phyloP scores from a whole-genome alignment of 2,329 filamentous ascomycete genomes.

The Didymella lethalis region DNA sequence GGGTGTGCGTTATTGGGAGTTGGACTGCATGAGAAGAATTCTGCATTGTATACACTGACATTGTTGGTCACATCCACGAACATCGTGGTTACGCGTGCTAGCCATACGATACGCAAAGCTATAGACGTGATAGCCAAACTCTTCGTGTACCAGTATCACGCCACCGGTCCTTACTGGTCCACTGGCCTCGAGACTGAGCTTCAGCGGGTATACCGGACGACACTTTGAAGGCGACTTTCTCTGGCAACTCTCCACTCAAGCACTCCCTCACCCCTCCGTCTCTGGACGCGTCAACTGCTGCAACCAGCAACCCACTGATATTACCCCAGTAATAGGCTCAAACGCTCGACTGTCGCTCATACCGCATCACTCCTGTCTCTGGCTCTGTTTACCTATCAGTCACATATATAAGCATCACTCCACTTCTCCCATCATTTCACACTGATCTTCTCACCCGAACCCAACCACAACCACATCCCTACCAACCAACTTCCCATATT shows the following conservation, averaged over 20 bases:
- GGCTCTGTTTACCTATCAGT: not conserved
- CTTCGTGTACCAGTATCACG: not conserved
- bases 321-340: not conserved
- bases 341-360: not conserved
- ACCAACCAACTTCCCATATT: not conserved
- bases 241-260: not conserved
- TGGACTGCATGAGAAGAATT: not conserved
- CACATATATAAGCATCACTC: not conserved
- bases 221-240: not conserved
- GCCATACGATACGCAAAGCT: not conserved
- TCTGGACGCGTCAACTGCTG: not conserved
- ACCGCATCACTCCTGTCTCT: not conserved
- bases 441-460: not conserved
- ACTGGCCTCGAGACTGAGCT: not conserved
- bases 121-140: not conserved
- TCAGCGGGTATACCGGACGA: not conserved
- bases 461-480: not conserved
- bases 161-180: not conserved
- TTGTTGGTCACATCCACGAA: not conserved
- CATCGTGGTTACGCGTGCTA: not conserved
- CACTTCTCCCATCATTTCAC: not conserved
- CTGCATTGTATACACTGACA: not conserved
- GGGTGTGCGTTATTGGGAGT: no score
- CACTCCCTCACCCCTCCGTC: not conserved
- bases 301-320: not conserved